A percentile compares a stretch with the other conserved stretches of the same genome.
Evolutionary conservation across 2,329 filamentous ascomycete species (phyloP).

Genomic region (Curvularia verruculosa): DNA sequence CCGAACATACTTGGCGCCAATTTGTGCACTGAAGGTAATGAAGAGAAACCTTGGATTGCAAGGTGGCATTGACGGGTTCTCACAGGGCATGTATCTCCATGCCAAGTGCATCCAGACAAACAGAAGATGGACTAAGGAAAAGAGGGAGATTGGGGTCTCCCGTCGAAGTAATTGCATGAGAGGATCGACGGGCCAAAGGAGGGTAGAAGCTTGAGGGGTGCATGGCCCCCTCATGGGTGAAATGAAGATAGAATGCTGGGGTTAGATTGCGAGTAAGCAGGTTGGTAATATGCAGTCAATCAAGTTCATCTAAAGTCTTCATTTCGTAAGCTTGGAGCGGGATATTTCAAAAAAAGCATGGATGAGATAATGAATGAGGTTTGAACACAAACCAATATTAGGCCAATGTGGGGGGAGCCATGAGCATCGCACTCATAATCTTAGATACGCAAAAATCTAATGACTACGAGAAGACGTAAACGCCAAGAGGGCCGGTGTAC

Average conservation of each 20-base stretch:
- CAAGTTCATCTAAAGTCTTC: background rate
- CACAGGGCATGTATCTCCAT: background rate
- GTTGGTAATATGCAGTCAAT: background rate
- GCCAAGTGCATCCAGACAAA: background rate
- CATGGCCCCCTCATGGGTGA: background rate
- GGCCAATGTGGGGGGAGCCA: background rate
- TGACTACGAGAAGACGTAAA: background rate
- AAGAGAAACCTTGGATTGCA: background rate
- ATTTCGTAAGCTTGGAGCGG: background rate
- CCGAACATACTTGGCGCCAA: background rate
- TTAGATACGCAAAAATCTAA: background rate
- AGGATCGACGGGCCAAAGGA: background rate
- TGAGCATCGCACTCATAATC: background rate
- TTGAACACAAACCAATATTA: background rate
- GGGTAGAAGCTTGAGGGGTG: background rate
- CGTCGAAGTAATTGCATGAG: background rate
- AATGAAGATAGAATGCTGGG: background rate
- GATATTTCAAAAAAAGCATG: background rate
- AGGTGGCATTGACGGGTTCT: background rate
- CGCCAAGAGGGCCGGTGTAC: background rate
- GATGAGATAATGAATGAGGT: background rate
- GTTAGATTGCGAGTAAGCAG: background rate
- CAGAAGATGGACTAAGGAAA: background rate
- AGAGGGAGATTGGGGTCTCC: background rate
- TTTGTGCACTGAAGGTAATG: background rate